Conservation (phyloP, 345 rosid species). For the Eucalyptus victrix region DNA sequence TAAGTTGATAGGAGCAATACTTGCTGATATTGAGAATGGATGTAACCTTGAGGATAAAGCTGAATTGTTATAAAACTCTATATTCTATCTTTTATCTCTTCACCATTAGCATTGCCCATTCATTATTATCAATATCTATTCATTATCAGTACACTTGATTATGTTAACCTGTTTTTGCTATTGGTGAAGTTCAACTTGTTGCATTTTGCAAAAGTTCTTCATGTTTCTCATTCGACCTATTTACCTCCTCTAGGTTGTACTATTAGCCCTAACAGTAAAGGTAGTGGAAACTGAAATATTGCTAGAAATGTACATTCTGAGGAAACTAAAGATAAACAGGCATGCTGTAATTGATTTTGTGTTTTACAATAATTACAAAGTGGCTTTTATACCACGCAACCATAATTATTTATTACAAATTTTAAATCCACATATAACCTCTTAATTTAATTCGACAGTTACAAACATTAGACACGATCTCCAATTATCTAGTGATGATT, state of each 20-base stretch:
- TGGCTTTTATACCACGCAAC: neutral
- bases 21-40: neutral
- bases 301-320: neutral
- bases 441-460: no score
- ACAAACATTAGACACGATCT: neutral
- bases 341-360: neutral
- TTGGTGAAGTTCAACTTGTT: neutral
- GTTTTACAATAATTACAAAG: neutral
- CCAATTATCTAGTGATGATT: neutral
- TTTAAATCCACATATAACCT: neutral
- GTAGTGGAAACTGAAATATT: neutral
- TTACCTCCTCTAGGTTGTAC: neutral
- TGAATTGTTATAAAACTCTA: no score
- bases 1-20: neutral
- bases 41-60: no score
- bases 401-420: no score
- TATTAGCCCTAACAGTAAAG: neutral
- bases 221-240: neutral
- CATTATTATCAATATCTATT: neutral
- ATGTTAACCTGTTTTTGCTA: neutral
- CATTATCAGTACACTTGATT: no score
- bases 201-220: neutral
- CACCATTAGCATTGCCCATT: neutral
- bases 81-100: no score
- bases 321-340: no score